Base-by-base conservation (phyloP, 1,139 yeast genomes). In the Cylindricascospora bacillispora region DNA sequence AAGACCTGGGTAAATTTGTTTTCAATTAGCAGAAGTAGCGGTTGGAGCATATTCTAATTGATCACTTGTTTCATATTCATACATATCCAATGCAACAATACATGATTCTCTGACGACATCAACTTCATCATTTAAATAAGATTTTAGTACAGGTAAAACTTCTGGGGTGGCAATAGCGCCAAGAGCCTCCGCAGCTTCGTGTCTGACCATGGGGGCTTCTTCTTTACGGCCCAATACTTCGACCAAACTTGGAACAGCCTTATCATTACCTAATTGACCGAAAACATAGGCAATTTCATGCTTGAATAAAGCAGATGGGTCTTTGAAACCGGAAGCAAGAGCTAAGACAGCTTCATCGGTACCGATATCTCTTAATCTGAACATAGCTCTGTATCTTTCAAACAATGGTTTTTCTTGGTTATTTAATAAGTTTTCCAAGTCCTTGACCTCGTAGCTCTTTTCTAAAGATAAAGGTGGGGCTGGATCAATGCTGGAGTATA, bases 191-290 rank as follows among this genome's bases (percentile, higher is more conserved):
- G 98, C 98, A 34, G 98, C 98, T 60, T 92, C 99, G 54, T 92
- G 99, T 62, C 99, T 78, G 21, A 92, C 98, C 98, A 92, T 92
- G 37, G 93, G 93, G 27, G 93, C 97, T 62, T 92, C 95, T 12
- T 59, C 52, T 35, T 67, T 71, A 54, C 82, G 73, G 44, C 73
- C 72, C 47, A 92, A 68, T 6, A 89, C 86, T 57, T 80, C 75
- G 39, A 83, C 69, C 44, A 92, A 69, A 15, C 92, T 66, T 27
- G 95, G 95, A 22, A 89, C 94, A 23, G 93, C 77, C 20, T 77
- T 85, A 12, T 97, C 95, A 57, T 82, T 85, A 55, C 93, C 82
- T 52, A 92, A 67, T 62, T 92, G 99, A 28, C 99, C 99, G 54
- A 89, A 86, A 13, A 92, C 97, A 52, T 89, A 92, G 18, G 98